Evolutionary conservation across 495 filamentous ascomycete species (phyloP).

Genomic region (Xylaria flabelliformis): DNA sequence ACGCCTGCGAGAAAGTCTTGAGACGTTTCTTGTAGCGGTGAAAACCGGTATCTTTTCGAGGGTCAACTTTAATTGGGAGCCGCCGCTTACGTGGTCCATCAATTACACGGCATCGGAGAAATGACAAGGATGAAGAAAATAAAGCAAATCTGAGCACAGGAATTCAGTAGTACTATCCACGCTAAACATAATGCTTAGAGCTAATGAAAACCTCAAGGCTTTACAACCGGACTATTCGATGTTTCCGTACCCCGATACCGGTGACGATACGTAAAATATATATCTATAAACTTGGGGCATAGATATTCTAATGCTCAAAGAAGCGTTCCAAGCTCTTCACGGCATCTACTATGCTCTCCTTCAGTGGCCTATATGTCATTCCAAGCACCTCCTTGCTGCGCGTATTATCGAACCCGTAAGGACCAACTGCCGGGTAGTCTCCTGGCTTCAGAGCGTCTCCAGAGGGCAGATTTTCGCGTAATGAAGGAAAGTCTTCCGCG

Average conservation of each 20-base stretch:
- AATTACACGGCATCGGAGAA: no score
- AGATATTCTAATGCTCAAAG: background rate
- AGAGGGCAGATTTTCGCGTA: conserved; percentile 64
- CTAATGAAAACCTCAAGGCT: background rate
- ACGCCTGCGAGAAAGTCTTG: background rate
- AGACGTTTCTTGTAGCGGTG: no score
- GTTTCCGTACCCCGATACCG: background rate
- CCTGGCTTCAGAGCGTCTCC: conserved; percentile 48
- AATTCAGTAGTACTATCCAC: no score
- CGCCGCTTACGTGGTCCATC: no score
- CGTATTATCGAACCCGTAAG: conserved; percentile 50
- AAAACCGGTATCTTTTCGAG: no score
- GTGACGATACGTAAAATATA: background rate
- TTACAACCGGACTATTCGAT: background rate
- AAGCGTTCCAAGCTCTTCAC: conserved; percentile 53
- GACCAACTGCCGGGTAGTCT: conserved; percentile 36
- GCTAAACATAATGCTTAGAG: no score
- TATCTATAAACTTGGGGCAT: background rate
- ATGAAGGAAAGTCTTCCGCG: conserved; percentile 68
- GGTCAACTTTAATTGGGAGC: no score
- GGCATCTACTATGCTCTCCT: conserved; percentile 63
- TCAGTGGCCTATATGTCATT: conserved; percentile 59
- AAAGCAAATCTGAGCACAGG: no score
- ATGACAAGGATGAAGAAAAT: no score
- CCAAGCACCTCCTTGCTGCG: conserved; percentile 64